Evolutionary conservation across 441 rosid species (phyloP), one percentile per base, ranked within the genome.

Genomic region (Eutrema salsugineum): DNA sequence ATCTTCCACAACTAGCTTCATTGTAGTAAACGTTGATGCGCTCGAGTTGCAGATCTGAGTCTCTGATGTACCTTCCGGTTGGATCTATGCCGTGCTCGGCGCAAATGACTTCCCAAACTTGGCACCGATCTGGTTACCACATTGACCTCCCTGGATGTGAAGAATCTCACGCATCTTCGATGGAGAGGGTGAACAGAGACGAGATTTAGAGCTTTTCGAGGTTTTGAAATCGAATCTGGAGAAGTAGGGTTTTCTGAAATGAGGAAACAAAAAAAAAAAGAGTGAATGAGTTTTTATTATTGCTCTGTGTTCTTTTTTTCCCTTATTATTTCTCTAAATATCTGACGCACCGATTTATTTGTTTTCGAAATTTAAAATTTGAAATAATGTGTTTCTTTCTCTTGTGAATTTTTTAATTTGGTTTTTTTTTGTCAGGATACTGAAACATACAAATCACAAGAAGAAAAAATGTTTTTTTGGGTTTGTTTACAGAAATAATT

Each of bases 121-220:
- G 27, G 48, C 56, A 8, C 68, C 70, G 59, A 65, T 65, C n/a
- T 66, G 72, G 72, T 68, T 68, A 11, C 72, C 72, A 27, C 72
- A 68, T 1, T 68, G 72, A 15, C 72, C 72, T 12, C 46, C 72
- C 5, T 68, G 72, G 36, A 68, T 68, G 56, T 68, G 72, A 44
- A 68, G 72, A 11, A 68, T 68, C 56, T 68, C 72, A 5, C 72
- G 72, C 72, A 68, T 68, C 72, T 44, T 68, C 24, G 72, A 15
- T 46, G 12, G 48, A 6, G 0, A 24, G 59, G 36, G 68, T 64
- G 17, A 17, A 30, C 30, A 20, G 47, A 49, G 59, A 51, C 6
- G 17, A 40, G 61, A n/a, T 27, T 27, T 66, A 2, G 42, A 10
- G 16, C 8, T 10, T 15, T 10, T 14, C 33, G 20, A 39, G 35